Conservation (phyloP, 306 rosid genomes). For the Acacia confusa region DNA sequence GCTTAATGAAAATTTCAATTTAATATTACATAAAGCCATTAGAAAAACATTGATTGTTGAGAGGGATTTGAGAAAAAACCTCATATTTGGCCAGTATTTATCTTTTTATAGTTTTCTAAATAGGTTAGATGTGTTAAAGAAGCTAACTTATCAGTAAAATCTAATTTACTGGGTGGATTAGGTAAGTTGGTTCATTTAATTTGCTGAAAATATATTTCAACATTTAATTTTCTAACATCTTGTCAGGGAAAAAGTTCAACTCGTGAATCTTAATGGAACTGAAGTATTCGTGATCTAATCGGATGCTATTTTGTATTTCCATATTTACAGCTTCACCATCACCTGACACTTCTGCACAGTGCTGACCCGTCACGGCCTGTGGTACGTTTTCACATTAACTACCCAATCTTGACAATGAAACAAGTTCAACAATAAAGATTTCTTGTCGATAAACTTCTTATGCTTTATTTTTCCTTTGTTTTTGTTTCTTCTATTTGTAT, state of each 20-base stretch:
- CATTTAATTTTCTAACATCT: background rate
- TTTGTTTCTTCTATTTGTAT: background rate
- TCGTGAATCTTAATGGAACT: background rate
- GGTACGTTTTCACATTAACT: conserved; percentile 20
- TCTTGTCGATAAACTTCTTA: background rate
- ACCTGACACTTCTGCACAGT: background rate
- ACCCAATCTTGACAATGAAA: background rate
- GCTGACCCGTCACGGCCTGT: background rate
- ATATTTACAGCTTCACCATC: background rate
- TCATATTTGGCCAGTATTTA: background rate
- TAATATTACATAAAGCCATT: background rate
- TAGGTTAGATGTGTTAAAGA: background rate
- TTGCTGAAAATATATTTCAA: background rate
- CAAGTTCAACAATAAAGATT: background rate
- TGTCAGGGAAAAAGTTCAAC: background rate
- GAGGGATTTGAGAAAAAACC: background rate
- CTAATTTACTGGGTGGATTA: background rate
- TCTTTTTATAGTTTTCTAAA: background rate
- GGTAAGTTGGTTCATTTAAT: background rate
- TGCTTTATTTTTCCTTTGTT: background rate
- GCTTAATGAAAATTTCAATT: background rate
- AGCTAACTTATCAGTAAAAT: background rate
- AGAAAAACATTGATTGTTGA: background rate
- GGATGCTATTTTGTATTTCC: background rate
- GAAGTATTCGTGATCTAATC: background rate